phyloP scores from a whole-genome alignment of 768 basidiomycete genomes.

The Pilatotrama ljubarskyi region DNA sequence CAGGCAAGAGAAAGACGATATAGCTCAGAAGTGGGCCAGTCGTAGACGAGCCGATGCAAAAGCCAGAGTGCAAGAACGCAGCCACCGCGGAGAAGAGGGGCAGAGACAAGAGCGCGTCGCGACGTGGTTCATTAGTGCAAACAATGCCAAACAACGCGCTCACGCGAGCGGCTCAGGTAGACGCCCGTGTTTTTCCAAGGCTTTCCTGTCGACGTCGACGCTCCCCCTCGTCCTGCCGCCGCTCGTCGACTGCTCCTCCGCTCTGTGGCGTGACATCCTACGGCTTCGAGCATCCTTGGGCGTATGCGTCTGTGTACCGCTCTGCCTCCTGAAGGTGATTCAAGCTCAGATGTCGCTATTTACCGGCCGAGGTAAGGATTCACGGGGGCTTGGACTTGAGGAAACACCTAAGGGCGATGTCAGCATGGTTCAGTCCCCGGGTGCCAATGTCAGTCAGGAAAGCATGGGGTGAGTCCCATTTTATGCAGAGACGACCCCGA shows the following conservation, averaged over 20 bases:
- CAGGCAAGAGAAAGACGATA: too few species aligned
- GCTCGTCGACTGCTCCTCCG: not conserved
- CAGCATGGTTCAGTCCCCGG: slow-evolving; percentile 16
- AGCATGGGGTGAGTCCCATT: not conserved
- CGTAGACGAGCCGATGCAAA: too few species aligned
- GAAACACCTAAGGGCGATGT: not conserved
- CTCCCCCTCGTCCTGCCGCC: not conserved
- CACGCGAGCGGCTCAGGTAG: not conserved
- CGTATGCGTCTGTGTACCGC: too few species aligned
- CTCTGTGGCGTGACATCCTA: too few species aligned
- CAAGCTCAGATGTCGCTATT: not conserved
- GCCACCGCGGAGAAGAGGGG: not conserved
- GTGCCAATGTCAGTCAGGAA: not conserved
- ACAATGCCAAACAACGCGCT: slow-evolving; percentile 16
- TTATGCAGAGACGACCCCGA: not conserved
- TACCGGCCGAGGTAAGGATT: not conserved
- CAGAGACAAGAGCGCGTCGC: slow-evolving; percentile 18
- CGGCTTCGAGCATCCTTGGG: too few species aligned
- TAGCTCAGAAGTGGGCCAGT: not conserved
- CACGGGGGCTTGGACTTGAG: not conserved
- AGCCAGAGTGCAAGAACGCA: not conserved
- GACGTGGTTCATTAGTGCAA: slow-evolving; percentile 23
- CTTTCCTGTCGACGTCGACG: too few species aligned
- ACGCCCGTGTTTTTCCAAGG: not conserved
- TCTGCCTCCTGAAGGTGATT: too few species aligned